These are phyloP conservation scores for Claviceps cyperi DNA, from an alignment of 2,329 filamentous ascomycete genomes.

Conservation along the genomic window DNA sequence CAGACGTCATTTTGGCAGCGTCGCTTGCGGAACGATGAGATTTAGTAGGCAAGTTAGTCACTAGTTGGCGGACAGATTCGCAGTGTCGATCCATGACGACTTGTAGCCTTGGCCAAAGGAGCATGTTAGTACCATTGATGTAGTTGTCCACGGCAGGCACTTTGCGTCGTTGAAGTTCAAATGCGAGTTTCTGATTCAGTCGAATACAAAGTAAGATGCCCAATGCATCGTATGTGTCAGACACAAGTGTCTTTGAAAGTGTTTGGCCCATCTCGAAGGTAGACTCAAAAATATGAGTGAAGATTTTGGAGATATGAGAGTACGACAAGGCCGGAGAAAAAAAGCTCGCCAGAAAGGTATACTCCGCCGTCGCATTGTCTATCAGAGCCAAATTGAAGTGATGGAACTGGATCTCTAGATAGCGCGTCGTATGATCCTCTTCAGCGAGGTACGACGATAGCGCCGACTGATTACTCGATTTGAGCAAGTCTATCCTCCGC, in stretches of 20 bases:
- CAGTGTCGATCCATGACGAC: conserved; percentile 86
- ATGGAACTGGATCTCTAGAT: conserved; percentile 79
- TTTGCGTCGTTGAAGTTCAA: conserved; percentile 82
- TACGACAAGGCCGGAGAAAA: conserved; percentile 68
- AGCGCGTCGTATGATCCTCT: conserved; percentile 73
- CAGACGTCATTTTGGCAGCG: conserved; percentile 51
- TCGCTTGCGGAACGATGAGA: conserved; percentile 30
- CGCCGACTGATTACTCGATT: conserved; percentile 56
- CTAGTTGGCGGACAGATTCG: conserved; percentile 61
- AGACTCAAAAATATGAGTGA: conserved; percentile 77
- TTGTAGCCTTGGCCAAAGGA: conserved; percentile 91
- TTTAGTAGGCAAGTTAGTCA: conserved; percentile 34
- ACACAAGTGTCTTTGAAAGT: conserved; percentile 62
- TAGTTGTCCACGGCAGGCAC: conserved; percentile 82
- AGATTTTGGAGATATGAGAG: conserved; percentile 66
- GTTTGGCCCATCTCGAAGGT: conserved; percentile 72
- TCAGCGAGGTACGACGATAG: conserved; percentile 82
- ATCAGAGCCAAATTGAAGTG: conserved; percentile 90
- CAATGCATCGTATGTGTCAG: conserved; percentile 67
- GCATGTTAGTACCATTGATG: conserved; percentile 89
- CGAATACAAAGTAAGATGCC: conserved; percentile 85
- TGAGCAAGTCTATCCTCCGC: conserved; percentile 69
- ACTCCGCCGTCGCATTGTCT: conserved; percentile 89
- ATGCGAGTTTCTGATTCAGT: conserved; percentile 85
- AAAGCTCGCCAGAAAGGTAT: conserved; percentile 82